Percentiles rank a stretch among this genome's conserved stretches.
Evolutionary conservation across 331 rosid species (phyloP).

Genomic region (Saraca asoca): DNA sequence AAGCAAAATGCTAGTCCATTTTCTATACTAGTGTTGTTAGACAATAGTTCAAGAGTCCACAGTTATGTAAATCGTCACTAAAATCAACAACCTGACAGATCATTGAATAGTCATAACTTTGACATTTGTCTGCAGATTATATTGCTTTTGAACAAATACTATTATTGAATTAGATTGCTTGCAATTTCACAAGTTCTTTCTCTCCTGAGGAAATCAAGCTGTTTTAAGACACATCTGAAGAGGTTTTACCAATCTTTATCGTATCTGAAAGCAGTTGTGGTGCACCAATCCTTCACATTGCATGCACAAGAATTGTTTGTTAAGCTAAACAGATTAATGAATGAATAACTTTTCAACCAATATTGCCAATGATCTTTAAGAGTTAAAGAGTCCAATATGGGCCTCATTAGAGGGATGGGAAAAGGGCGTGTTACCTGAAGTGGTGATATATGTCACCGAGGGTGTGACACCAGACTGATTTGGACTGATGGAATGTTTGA

Average conservation of each 20-base stretch:
- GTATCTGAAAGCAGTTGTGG: slow-evolving; percentile 45
- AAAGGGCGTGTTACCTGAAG: slow-evolving; percentile 48
- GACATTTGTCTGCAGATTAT: background rate
- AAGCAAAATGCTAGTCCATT: no score
- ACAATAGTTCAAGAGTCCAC: background rate
- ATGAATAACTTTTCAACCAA: background rate
- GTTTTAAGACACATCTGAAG: slow-evolving; percentile 45
- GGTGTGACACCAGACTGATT: slow-evolving; percentile 50
- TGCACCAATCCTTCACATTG: slow-evolving; percentile 48
- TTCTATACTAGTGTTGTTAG: background rate
- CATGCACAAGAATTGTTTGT: slow-evolving; percentile 22
- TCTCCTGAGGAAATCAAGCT: slow-evolving; percentile 20
- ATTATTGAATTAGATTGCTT: background rate
- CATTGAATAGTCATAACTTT: background rate
- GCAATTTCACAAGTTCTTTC: slow-evolving; percentile 27
- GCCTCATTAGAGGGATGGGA: slow-evolving; percentile 54
- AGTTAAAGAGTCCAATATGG: slow-evolving; percentile 37
- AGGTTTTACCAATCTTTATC: slow-evolving; percentile 40
- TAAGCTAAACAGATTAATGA: slow-evolving; percentile 19
- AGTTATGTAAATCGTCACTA: background rate
- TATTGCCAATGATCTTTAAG: slow-evolving; percentile 43
- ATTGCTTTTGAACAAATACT: background rate
- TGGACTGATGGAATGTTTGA: slow-evolving; percentile 46
- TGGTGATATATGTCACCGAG: slow-evolving; percentile 39
- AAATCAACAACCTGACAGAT: no score